Percentiles rank a stretch among this genome's conserved stretches.
Conservation (phyloP, 148 eudicot genomes). For the Cornus suecica region DNA sequence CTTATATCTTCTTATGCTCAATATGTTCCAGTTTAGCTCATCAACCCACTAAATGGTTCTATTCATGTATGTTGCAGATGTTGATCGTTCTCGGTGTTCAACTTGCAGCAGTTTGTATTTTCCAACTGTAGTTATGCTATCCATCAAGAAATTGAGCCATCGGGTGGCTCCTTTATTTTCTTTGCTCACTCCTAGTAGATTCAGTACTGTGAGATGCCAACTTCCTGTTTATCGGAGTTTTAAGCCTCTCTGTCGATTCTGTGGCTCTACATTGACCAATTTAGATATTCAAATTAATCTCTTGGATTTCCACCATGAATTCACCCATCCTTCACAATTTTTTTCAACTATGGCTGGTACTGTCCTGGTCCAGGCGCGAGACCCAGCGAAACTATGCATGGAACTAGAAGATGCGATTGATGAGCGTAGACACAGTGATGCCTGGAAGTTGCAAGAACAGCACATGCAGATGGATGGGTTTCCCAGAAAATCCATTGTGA, state of each 20-base stretch:
- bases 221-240: slow-evolving; percentile 3
- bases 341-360: slow-evolving; percentile 52
- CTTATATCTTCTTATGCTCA: background rate
- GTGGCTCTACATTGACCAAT: slow-evolving; percentile 5
- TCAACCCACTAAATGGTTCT: background rate
- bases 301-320: slow-evolving; percentile 9
- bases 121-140: slow-evolving; percentile 28
- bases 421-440: slow-evolving; percentile 58
- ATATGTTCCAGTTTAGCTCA: background rate
- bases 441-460: slow-evolving; percentile 67
- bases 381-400: slow-evolving; percentile 63
- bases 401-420: slow-evolving; percentile 59
- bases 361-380: slow-evolving; percentile 78
- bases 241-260: slow-evolving; percentile 12
- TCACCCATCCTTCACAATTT: slow-evolving; percentile 9
- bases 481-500: slow-evolving; percentile 67
- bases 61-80: background rate
- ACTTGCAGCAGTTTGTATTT: background rate
- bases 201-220: slow-evolving; percentile 12
- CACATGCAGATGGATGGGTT: slow-evolving; percentile 92
- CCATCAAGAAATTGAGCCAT: slow-evolving; percentile 27
- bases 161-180: slow-evolving; percentile 18
- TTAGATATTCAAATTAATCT: background rate
- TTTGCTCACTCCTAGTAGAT: slow-evolving; percentile 13
- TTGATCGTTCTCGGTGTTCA: background rate